phyloP scores from a whole-genome alignment of 2,329 filamentous ascomycete species.

The Talaromyces amestolkiae region DNA sequence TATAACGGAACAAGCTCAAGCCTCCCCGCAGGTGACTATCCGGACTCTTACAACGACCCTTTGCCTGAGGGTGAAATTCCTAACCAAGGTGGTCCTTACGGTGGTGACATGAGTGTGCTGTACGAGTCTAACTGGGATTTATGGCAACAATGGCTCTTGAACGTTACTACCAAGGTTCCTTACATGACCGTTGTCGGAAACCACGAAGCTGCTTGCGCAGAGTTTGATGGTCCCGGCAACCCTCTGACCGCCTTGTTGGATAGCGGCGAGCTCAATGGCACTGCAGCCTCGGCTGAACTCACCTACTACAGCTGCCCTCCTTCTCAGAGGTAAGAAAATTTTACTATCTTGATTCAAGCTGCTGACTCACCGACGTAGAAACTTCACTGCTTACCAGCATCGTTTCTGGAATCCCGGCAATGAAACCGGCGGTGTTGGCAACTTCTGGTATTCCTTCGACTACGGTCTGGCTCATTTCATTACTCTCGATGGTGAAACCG shows the following conservation, averaged over 20 bases:
- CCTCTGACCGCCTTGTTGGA: conserved; percentile 49
- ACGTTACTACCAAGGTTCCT: conserved; percentile 44
- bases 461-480: conserved; percentile 55
- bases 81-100: conserved; percentile 48
- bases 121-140: conserved; percentile 55
- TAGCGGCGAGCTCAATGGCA: conserved; percentile 44
- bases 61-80: conserved; percentile 47
- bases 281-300: conserved; percentile 36
- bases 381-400: conserved; percentile 53
- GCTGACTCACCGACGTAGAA: conserved; percentile 29
- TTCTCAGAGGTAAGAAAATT: conserved; percentile 43
- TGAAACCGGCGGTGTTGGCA: conserved; percentile 50
- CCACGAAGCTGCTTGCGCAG: conserved; percentile 50
- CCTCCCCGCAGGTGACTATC: conserved; percentile 41
- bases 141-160: conserved; percentile 52
- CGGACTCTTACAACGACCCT: conserved; percentile 45
- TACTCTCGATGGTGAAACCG: conserved; percentile 50
- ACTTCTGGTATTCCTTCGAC: conserved; percentile 57
- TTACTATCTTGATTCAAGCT: neutral
- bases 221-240: conserved; percentile 50
- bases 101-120: conserved; percentile 50
- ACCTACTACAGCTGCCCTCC: conserved; percentile 55
- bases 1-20: conserved; percentile 50
- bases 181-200: conserved; percentile 55
- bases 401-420: conserved; percentile 53